Conservation (phyloP, 176 grass and related monocot genomes). For the Bothriochloa decipiens region DNA sequence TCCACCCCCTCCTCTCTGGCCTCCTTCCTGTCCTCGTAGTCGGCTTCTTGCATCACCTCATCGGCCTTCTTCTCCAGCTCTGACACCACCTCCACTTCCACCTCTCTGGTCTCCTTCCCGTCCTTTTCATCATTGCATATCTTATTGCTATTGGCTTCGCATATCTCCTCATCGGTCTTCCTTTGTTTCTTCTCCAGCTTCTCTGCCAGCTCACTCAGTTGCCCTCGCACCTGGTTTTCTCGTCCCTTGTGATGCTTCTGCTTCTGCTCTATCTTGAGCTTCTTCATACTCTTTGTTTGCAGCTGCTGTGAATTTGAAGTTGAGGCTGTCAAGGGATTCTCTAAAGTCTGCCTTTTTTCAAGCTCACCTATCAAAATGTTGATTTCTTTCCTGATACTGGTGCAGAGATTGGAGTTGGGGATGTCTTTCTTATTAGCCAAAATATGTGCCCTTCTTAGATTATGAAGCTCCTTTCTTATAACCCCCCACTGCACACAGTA, state of each 20-base stretch:
- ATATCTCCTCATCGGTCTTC: not conserved
- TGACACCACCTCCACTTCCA: not conserved
- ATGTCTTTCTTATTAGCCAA: slow-evolving; percentile 33
- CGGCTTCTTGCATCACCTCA: not conserved
- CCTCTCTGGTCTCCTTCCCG: not conserved
- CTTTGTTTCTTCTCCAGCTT: not conserved
- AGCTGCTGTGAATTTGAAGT: no score
- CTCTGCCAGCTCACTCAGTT: slow-evolving; percentile 22
- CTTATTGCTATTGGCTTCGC: not conserved
- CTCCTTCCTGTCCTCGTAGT: no score
- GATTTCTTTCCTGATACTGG: slow-evolving; percentile 40
- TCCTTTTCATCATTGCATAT: not conserved
- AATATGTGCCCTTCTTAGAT: slow-evolving; percentile 20
- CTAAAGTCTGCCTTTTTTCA: slow-evolving; percentile 32
- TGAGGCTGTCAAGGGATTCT: no score
- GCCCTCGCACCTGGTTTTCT: not conserved
- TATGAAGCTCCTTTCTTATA: slow-evolving; percentile 40
- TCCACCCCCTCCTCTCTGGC: no score
- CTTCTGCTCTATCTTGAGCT: no score
- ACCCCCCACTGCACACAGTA: not conserved
- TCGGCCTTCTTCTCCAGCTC: not conserved
- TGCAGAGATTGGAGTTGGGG: slow-evolving; percentile 8
- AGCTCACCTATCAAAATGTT: slow-evolving; percentile 36
- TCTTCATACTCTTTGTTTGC: not conserved
- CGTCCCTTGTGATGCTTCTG: not conserved